Conservation (phyloP, 2,329 filamentous ascomycete species). For the Coleophoma crateriformis region DNA sequence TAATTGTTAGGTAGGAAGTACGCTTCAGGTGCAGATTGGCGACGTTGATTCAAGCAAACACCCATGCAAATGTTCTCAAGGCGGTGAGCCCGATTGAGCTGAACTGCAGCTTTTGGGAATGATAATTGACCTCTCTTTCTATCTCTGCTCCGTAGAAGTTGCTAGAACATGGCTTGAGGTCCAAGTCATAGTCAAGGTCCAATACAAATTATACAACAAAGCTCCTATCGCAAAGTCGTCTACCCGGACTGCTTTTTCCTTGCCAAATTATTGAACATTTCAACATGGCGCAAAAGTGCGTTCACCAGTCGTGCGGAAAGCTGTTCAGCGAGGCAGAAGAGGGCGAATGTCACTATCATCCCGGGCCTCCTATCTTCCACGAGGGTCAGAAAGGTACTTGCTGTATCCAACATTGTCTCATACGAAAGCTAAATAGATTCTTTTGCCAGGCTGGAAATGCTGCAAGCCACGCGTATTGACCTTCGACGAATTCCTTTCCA, state of each 20-base stretch:
- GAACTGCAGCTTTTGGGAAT: too few species aligned
- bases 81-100: too few species aligned
- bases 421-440: conserved; percentile 5
- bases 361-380: conserved; percentile 90
- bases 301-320: conserved; percentile 95
- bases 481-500: conserved; percentile 95
- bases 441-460: conserved; percentile 82
- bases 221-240: too few species aligned
- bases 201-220: too few species aligned
- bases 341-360: conserved; percentile 77
- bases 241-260: too few species aligned
- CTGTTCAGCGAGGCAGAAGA: conserved; percentile 76
- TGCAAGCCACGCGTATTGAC: conserved; percentile 95
- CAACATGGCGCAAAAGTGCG: conserved; percentile 67
- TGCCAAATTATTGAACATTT: too few species aligned
- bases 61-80: too few species aligned
- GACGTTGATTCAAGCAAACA: too few species aligned
- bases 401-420: conserved; percentile 3
- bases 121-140: too few species aligned
- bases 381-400: conserved; percentile 92
- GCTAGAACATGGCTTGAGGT: not conserved
- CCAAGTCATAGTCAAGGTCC: too few species aligned
- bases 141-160: not conserved
- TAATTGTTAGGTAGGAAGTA: too few species aligned
- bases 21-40: too few species aligned